These are phyloP conservation scores for Incumbomyces delicatus DNA, from an alignment of 2,329 filamentous ascomycete genomes.

Conservation along the genomic window DNA sequence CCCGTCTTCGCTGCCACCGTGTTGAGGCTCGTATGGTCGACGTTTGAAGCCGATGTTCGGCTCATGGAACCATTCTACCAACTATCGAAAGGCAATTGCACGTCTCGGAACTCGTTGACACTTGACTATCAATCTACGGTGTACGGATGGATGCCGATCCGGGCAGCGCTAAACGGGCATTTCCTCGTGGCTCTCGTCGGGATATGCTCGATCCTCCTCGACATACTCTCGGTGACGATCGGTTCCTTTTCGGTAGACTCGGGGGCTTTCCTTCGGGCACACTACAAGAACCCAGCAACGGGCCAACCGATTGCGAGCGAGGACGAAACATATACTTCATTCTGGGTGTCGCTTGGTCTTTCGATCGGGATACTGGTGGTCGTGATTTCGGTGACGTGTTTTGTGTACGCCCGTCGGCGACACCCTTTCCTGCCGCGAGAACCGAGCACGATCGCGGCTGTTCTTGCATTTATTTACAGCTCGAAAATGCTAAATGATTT, in stretches of 20 bases:
- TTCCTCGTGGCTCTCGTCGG: slow-evolving; percentile 38
- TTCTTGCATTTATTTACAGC: slow-evolving; percentile 70
- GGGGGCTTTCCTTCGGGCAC: slow-evolving; percentile 26
- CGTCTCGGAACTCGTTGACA: slow-evolving; percentile 35
- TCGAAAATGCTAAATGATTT: slow-evolving; percentile 71
- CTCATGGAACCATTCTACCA: slow-evolving; percentile 41
- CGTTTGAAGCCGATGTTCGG: slow-evolving; percentile 38
- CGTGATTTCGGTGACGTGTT: slow-evolving; percentile 48
- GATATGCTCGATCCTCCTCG: slow-evolving; percentile 34
- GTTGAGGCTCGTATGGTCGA: slow-evolving; percentile 39
- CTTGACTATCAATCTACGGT: slow-evolving; percentile 42
- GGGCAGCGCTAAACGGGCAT: slow-evolving; percentile 35
- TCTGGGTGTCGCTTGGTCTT: slow-evolving; percentile 55
- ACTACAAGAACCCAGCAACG: slow-evolving; percentile 15
- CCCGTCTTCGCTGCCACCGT: slow-evolving; percentile 36
- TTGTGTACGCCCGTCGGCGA: slow-evolving; percentile 54
- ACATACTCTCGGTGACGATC: slow-evolving; percentile 40
- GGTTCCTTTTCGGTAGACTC: slow-evolving; percentile 39
- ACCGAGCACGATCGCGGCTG: slow-evolving; percentile 66
- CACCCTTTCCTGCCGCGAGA: slow-evolving; percentile 67
- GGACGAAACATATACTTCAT: slow-evolving; percentile 45
- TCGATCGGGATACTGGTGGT: slow-evolving; percentile 57
- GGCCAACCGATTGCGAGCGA: slow-evolving; percentile 21
- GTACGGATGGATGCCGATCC: slow-evolving; percentile 35
- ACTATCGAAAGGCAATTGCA: slow-evolving; percentile 35